phyloP scores from a whole-genome alignment of 1,139 yeast species.

The Suhomyces panamericanus region DNA sequence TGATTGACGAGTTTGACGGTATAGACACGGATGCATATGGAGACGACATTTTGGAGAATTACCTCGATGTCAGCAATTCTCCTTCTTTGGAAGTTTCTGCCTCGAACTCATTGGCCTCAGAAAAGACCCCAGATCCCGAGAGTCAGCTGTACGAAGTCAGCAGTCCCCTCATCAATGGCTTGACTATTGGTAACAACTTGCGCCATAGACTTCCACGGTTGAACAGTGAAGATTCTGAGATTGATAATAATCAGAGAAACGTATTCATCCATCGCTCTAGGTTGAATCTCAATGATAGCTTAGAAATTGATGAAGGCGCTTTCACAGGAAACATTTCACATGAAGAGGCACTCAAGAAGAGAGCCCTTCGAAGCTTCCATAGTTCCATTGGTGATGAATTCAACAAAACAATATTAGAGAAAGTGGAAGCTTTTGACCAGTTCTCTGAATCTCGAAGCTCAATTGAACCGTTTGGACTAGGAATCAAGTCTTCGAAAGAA shows the following conservation, averaged over 20 bases:
- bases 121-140: slow-evolving; percentile 13
- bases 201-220: slow-evolving; percentile 20
- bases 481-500: neutral
- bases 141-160: slow-evolving; percentile 31
- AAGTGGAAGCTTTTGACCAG: slow-evolving; percentile 20
- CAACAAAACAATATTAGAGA: slow-evolving; percentile 19
- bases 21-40: slow-evolving; percentile 21
- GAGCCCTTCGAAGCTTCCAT: slow-evolving; percentile 30
- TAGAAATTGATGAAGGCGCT: neutral
- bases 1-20: slow-evolving; percentile 4
- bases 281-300: neutral
- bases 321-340: neutral
- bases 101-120: slow-evolving; percentile 4
- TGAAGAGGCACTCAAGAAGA: slow-evolving; percentile 2
- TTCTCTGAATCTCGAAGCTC: slow-evolving; percentile 1
- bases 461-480: neutral
- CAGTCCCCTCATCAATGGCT: slow-evolving; percentile 41
- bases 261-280: slow-evolving; percentile 23
- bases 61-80: slow-evolving; percentile 28
- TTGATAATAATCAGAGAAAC: slow-evolving; percentile 14
- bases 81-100: slow-evolving; percentile 17
- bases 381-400: slow-evolving; percentile 34
- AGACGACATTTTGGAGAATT: slow-evolving; percentile 38
- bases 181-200: slow-evolving; percentile 35
- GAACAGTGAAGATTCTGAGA: slow-evolving; percentile 6